phyloP scores from a whole-genome alignment of 139 green algal genomes.

The Coelastrella sp. region DNA sequence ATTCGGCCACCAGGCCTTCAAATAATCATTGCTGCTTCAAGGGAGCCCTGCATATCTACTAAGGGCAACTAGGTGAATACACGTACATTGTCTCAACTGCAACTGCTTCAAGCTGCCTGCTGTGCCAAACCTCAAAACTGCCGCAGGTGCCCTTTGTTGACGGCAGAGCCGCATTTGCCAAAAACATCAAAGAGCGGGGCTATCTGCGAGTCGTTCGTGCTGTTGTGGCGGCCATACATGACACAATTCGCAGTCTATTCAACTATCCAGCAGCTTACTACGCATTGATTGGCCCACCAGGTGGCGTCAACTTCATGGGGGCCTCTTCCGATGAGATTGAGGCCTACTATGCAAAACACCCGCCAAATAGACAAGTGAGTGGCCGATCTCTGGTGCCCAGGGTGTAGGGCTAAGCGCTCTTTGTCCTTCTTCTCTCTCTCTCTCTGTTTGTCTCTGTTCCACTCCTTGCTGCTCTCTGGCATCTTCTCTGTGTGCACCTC shows the following conservation, averaged over 20 bases:
- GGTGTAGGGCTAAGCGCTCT: background rate
- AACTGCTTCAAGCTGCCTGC: too few species aligned
- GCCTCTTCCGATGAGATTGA: slow-evolving; percentile 43
- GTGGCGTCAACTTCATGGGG: slow-evolving; percentile 57
- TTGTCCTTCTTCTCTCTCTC: background rate
- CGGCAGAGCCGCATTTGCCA: background rate
- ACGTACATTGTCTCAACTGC: too few species aligned
- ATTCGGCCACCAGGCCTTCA: too few species aligned
- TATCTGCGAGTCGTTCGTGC: background rate
- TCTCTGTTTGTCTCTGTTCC: background rate
- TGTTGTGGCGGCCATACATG: slow-evolving; percentile 16
- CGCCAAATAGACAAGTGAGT: slow-evolving; percentile 50
- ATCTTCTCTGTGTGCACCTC: background rate
- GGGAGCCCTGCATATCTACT: background rate
- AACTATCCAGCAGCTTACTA: slow-evolving; percentile 53
- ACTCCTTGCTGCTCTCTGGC: background rate
- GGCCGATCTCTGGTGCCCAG: background rate
- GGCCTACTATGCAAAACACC: slow-evolving; percentile 64
- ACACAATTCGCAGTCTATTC: background rate
- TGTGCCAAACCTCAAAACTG: background rate
- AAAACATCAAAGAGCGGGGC: slow-evolving; percentile 10
- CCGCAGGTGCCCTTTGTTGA: slow-evolving; percentile 40
- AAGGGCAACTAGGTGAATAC: too few species aligned
- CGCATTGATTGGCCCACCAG: slow-evolving; percentile 49
- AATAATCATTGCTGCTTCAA: too few species aligned